Evolutionary conservation across 2,329 filamentous ascomycete species (phyloP).

Genomic region (Colletotrichum caudatum): DNA sequence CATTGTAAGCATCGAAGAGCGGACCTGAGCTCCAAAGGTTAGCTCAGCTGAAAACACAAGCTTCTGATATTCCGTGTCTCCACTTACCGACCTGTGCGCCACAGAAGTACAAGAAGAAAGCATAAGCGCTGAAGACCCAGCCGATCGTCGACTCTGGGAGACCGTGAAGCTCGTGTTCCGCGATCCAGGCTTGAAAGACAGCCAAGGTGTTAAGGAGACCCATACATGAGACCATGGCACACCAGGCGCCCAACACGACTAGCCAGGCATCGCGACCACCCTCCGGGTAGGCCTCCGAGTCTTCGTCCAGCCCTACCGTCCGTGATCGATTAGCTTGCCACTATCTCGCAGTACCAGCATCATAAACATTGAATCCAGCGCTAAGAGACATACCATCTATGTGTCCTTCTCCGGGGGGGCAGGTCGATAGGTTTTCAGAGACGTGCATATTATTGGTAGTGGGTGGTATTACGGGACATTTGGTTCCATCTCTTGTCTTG

Average conservation of each 20-base stretch:
- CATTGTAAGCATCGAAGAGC: constrained; percentile 76
- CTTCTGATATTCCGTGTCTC: not conserved
- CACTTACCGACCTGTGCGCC: constrained; percentile 71
- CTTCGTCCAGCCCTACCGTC: not conserved
- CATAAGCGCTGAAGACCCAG: constrained; percentile 80
- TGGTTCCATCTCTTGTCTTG: not conserved
- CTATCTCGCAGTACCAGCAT: not conserved
- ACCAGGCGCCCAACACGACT: constrained; percentile 78
- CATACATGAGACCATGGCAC: constrained; percentile 72
- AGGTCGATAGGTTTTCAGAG: not conserved
- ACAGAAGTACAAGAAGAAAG: constrained; percentile 78
- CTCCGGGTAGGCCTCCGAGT: constrained; percentile 68
- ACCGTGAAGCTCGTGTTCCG: constrained; percentile 70
- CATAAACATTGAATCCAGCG: not conserved
- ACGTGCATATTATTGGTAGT: not conserved
- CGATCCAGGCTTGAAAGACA: constrained; percentile 75
- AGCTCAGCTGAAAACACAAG: not conserved
- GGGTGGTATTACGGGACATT: not conserved
- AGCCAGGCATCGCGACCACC: constrained; percentile 76
- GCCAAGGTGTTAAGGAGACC: constrained; percentile 76
- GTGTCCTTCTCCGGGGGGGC: not conserved
- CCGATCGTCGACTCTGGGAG: constrained; percentile 71
- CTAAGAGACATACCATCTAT: not conserved
- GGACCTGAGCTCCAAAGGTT: constrained; percentile 57
- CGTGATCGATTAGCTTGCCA: not conserved